These are phyloP conservation scores for Sarocladium strictum DNA, from an alignment of 2,329 filamentous ascomycete species.

Conservation along the genomic window DNA sequence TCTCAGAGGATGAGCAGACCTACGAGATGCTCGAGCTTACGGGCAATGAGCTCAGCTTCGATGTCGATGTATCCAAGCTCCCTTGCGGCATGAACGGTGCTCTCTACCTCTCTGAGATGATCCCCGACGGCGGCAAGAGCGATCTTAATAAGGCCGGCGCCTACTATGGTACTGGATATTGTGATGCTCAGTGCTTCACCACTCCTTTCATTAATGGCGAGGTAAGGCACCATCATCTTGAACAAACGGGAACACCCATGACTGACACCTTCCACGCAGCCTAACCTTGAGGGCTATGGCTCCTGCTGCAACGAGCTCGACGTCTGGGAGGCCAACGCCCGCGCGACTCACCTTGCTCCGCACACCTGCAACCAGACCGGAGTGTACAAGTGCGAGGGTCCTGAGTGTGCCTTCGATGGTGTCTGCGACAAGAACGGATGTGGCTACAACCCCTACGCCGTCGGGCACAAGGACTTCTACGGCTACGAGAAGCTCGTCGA, in stretches of 20 bases:
- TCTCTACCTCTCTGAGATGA: slow-evolving; percentile 52
- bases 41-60: slow-evolving; percentile 58
- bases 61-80: slow-evolving; percentile 58
- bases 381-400: slow-evolving; percentile 39
- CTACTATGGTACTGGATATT: slow-evolving; percentile 58
- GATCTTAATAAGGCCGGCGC: slow-evolving; percentile 51
- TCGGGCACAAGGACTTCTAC: slow-evolving; percentile 23
- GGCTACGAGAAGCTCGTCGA: slow-evolving; percentile 29
- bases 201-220: slow-evolving; percentile 43
- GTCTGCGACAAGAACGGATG: slow-evolving; percentile 40
- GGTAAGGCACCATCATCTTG: slow-evolving; percentile 26
- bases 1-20: slow-evolving; percentile 44
- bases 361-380: slow-evolving; percentile 41
- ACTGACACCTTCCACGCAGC: slow-evolving; percentile 14
- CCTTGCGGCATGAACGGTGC: slow-evolving; percentile 65
- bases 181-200: slow-evolving; percentile 53
- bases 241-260: background rate
- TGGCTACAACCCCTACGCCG: slow-evolving; percentile 35
- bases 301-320: slow-evolving; percentile 51
- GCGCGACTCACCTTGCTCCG: slow-evolving; percentile 39
- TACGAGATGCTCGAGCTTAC: slow-evolving; percentile 57
- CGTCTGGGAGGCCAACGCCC: slow-evolving; percentile 48
- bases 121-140: slow-evolving; percentile 53
- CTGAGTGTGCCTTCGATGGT: slow-evolving; percentile 30
- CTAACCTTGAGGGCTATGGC: slow-evolving; percentile 36